Evolutionary conservation across 495 filamentous ascomycete genomes (phyloP), one percentile per base, ranked within the genome.

Genomic region (Venustampulla echinocandica): DNA sequence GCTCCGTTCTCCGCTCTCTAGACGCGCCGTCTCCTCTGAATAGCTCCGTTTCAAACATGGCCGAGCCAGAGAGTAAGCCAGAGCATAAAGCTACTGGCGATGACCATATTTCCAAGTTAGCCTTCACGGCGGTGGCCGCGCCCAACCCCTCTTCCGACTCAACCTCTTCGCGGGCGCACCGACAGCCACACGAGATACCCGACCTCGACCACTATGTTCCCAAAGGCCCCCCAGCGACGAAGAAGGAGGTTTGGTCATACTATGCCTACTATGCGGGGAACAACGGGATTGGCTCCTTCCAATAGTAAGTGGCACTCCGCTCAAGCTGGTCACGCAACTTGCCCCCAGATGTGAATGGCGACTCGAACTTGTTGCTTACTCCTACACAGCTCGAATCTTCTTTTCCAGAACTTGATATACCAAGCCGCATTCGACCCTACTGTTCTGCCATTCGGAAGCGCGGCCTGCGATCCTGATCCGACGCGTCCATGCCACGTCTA

Each of bases 321-420:
- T 37, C 34, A 30, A 6, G 13, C 27, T 6, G 13, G 7, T 15
- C 7, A 30, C 7, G 7, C n/a, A 7, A 7, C 7, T 30, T 30
- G 7, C 27, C 27, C 7, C 27, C n/a, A 7, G n/a, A 30, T 30
- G 7, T 30, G 27, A 30, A 7, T 7, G 27, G 27, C 7, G 27
- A 7, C 27, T 30, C n/a, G n/a, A n/a, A n/a, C n/a, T n/a, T n/a
- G n/a, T 34, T 19, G 25, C 9, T 5, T 15, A 39, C 3, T n/a
- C n/a, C n/a, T 27, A 24, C 20, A 19, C 25, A 57, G 54, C 37
- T 54, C 51, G 13, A 54, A 47, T 25, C 47, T 58, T 14, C 47
- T 58, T 19, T 58, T 58, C 44, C 55, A 58, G 25, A 58, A 58
- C 19, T 41, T 58, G 14, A 58, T 58, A 42, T 54, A 54, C 39